A percentile compares a stretch with the other conserved stretches of the same genome.
These are phyloP conservation scores for Naematelia encephala DNA, from an alignment of 768 basidiomycete species.

Conservation along the genomic window DNA sequence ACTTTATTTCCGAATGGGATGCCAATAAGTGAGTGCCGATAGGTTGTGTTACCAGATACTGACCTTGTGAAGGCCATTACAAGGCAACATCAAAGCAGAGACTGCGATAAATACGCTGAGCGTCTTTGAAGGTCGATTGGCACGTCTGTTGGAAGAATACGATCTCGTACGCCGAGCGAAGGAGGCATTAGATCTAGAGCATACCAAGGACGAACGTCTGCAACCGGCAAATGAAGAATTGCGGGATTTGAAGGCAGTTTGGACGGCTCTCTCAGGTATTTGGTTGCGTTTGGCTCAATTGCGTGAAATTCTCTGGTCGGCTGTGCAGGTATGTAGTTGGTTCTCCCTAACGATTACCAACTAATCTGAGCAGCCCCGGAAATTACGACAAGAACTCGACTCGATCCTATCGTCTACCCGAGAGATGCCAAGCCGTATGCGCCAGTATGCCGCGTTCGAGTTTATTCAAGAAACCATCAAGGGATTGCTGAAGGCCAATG, in stretches of 20 bases:
- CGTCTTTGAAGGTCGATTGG: slow-evolving; percentile 87
- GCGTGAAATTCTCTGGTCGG: slow-evolving; percentile 82
- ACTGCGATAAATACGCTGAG: slow-evolving; percentile 94
- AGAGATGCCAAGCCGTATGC: slow-evolving; percentile 98
- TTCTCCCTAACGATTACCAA: not conserved
- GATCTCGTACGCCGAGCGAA: slow-evolving; percentile 94
- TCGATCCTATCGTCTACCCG: slow-evolving; percentile 86
- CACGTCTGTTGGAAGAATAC: slow-evolving; percentile 86
- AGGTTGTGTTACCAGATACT: not conserved
- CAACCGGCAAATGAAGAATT: slow-evolving; percentile 94
- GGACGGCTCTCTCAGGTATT: slow-evolving; percentile 96
- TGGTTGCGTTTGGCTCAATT: slow-evolving; percentile 91
- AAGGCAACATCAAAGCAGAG: slow-evolving; percentile 93
- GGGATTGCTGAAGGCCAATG: slow-evolving; percentile 81
- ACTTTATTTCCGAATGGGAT: slow-evolving; percentile 90
- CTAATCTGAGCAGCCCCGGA: slow-evolving; percentile 60
- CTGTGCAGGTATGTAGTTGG: slow-evolving; percentile 59
- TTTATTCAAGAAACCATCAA: slow-evolving; percentile 90
- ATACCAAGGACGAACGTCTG: slow-evolving; percentile 69
- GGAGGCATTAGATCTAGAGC: slow-evolving; percentile 90
- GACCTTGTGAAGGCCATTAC: slow-evolving; percentile 61
- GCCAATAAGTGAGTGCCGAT: slow-evolving; percentile 61
- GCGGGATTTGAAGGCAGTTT: slow-evolving; percentile 93
- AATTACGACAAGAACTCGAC: slow-evolving; percentile 89
- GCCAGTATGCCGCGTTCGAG: slow-evolving; percentile 98